phyloP scores from a whole-genome alignment of 352 stramenopile species.

The Hyaloperonospora arabidopsidis region DNA sequence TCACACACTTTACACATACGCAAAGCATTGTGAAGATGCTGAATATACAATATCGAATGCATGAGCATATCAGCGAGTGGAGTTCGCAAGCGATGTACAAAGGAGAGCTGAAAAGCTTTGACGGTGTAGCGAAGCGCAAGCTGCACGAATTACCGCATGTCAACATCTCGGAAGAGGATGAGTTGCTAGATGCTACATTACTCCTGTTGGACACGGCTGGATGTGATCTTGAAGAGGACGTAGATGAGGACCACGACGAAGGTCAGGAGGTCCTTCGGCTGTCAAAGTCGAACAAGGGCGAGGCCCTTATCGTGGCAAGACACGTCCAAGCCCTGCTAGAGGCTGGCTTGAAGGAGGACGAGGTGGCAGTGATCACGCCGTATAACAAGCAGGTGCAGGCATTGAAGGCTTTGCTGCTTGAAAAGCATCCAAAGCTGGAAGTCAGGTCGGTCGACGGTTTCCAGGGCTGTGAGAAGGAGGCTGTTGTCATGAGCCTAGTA shows the following conservation, averaged over 20 bases:
- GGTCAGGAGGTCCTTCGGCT: slow-evolving; percentile 25
- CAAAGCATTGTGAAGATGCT: slow-evolving; percentile 88
- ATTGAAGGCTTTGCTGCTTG: slow-evolving; percentile 80
- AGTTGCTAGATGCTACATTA: slow-evolving; percentile 66
- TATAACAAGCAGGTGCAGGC: slow-evolving; percentile 97
- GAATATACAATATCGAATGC: slow-evolving; percentile 96
- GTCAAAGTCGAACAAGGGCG: slow-evolving; percentile 75
- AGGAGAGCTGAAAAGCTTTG: slow-evolving; percentile 56
- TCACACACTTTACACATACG: slow-evolving; percentile 66
- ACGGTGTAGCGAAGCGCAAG: slow-evolving; percentile 72
- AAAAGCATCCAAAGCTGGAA: slow-evolving; percentile 65
- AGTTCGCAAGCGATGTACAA: slow-evolving; percentile 93
- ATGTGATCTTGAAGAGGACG: slow-evolving; percentile 88
- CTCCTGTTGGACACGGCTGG: slow-evolving; percentile 92
- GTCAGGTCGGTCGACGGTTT: slow-evolving; percentile 96
- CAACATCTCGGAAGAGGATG: slow-evolving; percentile 40
- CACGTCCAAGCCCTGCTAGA: slow-evolving; percentile 85
- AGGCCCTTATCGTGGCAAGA: slow-evolving; percentile 62
- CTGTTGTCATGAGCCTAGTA: slow-evolving; percentile 97
- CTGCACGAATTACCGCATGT: slow-evolving; percentile 78
- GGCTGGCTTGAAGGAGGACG: slow-evolving; percentile 74
- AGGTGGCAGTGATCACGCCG: slow-evolving; percentile 96
- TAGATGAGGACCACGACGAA: slow-evolving; percentile 20
- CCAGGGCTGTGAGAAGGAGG: slow-evolving; percentile 95
- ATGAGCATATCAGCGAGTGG: slow-evolving; percentile 93